Conservation (phyloP, 495 filamentous ascomycete genomes). For the Hypoxylon cercidicola region DNA sequence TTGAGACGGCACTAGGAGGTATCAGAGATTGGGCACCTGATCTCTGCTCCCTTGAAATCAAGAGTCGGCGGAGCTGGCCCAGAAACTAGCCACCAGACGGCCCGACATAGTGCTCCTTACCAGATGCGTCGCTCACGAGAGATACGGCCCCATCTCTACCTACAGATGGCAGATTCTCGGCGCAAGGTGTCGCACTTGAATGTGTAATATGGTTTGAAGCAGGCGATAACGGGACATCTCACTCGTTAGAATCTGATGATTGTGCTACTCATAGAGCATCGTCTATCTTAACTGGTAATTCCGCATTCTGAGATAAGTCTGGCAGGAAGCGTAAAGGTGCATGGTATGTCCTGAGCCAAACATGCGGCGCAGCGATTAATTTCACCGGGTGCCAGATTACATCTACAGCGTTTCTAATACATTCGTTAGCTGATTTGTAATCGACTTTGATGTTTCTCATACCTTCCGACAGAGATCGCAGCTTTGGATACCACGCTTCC, state of each 20-base stretch:
- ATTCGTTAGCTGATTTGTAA: slow-evolving; percentile 9
- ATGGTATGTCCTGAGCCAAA: slow-evolving; percentile 49
- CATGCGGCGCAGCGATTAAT: slow-evolving; percentile 50
- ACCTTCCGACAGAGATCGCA: slow-evolving; percentile 47
- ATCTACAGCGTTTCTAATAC: slow-evolving; percentile 48
- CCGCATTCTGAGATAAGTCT: slow-evolving; percentile 42
- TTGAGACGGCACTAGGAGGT: slow-evolving; percentile 15
- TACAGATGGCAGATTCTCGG: not conserved
- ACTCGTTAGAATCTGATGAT: slow-evolving; percentile 3
- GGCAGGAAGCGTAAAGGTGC: slow-evolving; percentile 56
- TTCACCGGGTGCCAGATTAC: slow-evolving; percentile 43
- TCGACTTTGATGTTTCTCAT: not conserved
- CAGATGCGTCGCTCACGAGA: slow-evolving; percentile 47
- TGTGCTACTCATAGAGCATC: slow-evolving; percentile 10
- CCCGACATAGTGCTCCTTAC: slow-evolving; percentile 52
- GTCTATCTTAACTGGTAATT: slow-evolving; percentile 18
- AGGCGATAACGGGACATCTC: not conserved
- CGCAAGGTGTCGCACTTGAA: not conserved
- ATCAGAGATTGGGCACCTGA: slow-evolving; percentile 6
- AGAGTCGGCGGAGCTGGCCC: slow-evolving; percentile 44
- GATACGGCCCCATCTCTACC: slow-evolving; percentile 19
- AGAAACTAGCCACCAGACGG: slow-evolving; percentile 49
- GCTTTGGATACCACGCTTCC: slow-evolving; percentile 46
- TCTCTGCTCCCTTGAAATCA: slow-evolving; percentile 24
- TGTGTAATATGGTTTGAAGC: not conserved